Base-by-base conservation (phyloP, 176 grass and related monocot genomes). In the Miscanthus lutarioriparius region DNA sequence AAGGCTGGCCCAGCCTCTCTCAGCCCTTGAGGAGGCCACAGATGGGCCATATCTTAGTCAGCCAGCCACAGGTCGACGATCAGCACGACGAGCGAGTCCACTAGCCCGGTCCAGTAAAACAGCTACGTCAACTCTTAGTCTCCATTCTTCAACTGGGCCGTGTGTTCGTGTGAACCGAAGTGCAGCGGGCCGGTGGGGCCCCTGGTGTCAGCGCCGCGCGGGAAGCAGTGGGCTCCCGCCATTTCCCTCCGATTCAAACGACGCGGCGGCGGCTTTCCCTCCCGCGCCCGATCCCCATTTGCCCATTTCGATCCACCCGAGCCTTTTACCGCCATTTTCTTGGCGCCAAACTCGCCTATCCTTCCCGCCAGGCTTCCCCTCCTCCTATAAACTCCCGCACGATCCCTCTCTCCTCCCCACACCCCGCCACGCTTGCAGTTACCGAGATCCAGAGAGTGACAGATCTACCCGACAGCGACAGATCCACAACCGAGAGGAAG, bases 301-400 rank as follows among this genome's bases (percentile, higher is more conserved):
- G 23, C 40, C 17, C 17, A 1, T 30, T 77, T 20, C 38, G 6
- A 26, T 30, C 38, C 49, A 27, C 3, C 11, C 10, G 5, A 59
- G 26, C 32, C 0, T 72, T 74, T 80, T 92, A 85, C 87, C 93
- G 75, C 88, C 86, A 74, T 70, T 58, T 64, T 36, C 56, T 85
- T 88, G 77, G 91, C 88, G 83, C 91, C 82, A 89, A 89, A 15
- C 9, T 39, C 20, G 35, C 2, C 28, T 28, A 8, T 10, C 30
- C n/a, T 83, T 82, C 89, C 54, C 73, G 86, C 72, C 56, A 16
- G 77, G 75, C 62, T 16, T 6, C 64, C 28, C 74, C 45, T 65
- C 2, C 64, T 35, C 62, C 79, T 86, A 91, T 81, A 81, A 77
- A 82, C 44, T 1, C 28, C 20, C 80, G 6, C 35, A n/a, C 17